Evolutionary conservation across 2,329 filamentous ascomycete species (phyloP), one percentile per base, ranked within the genome.

Genomic region (Anthostomella pinea): DNA sequence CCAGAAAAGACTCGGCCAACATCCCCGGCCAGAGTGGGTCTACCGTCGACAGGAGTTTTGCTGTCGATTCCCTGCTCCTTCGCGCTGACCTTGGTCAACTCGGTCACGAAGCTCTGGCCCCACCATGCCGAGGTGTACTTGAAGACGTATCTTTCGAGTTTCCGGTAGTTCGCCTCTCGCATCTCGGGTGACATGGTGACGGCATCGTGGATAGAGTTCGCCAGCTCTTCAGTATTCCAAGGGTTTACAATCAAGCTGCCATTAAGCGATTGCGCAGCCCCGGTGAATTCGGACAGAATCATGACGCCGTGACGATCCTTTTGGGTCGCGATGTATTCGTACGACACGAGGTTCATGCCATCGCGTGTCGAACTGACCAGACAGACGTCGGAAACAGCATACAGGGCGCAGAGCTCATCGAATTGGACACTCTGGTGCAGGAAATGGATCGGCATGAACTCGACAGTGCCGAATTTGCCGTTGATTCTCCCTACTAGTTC

Each of bases 361-460:
- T 98, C 93, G 32, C 93, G 85, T n/a, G 87, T 97, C 3, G 87
- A 96, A 7, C 86, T 94, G 23, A 95, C 91, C 10, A 97, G 77
- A 60, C 90, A 95, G 28, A 88, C 87, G 59, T 96, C 93, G 3
- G 88, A 93, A 15, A 94, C 84, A 11, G 88, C 87, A 60, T 97
- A 97, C 7, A 97, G 77, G 1, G 90, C 90, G 32, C 94, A 90
- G 22, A 98, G 79, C 67, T 97, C 93, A 52, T 96, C 89, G 53
- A 97, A 96, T 31, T 81, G 81, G 57, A 97, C 89, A 4, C 87
- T 95, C 68, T 96, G 94, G 69, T 97, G 93, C 56, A 97, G 82
- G 70, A 96, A 97, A 66, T 97, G 93, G 53, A 98, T 97, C 1
- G 93, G 93, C 85, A 95, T 96, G 69, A 96, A 97, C 64, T 97